Conservation (phyloP, 2,329 filamentous ascomycete genomes). For the Talaromyces pinophilus region DNA sequence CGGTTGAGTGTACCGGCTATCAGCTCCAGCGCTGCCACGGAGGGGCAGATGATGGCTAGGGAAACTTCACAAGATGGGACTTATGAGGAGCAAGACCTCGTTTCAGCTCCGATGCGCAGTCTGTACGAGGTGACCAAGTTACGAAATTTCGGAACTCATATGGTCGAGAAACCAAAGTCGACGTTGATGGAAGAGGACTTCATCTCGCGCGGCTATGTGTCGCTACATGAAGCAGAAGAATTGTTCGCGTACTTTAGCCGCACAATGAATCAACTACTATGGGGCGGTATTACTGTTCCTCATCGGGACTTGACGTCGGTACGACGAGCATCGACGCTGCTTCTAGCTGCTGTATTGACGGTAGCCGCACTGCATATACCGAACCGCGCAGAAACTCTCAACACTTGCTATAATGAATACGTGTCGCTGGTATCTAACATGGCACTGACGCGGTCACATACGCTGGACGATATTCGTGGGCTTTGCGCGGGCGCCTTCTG, state of each 20-base stretch:
- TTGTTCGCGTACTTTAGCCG: constrained; percentile 55
- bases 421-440: constrained; percentile 58
- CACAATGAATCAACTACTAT: constrained; percentile 55
- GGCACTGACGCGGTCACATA: constrained; percentile 60
- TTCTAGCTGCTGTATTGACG: constrained; percentile 59
- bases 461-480: constrained; percentile 59
- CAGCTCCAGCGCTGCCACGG: constrained; percentile 37
- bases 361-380: constrained; percentile 62
- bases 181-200: constrained; percentile 51
- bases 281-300: constrained; percentile 55
- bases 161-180: constrained; percentile 39
- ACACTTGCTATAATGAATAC: constrained; percentile 59
- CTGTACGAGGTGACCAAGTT: constrained; percentile 58
- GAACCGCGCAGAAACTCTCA: constrained; percentile 54
- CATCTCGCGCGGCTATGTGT: constrained; percentile 52
- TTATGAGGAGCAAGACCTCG: constrained; percentile 45
- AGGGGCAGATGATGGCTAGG: constrained; percentile 41
- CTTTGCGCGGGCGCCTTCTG: constrained; percentile 64
- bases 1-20: constrained; percentile 17
- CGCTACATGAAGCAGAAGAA: constrained; percentile 53
- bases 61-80: constrained; percentile 49
- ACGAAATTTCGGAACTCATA: constrained; percentile 44
- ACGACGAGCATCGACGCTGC: constrained; percentile 56
- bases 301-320: constrained; percentile 55
- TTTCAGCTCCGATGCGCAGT: constrained; percentile 56